These are phyloP conservation scores for Rubus idaeus DNA, from an alignment of 306 rosid species.

Conservation along the genomic window DNA sequence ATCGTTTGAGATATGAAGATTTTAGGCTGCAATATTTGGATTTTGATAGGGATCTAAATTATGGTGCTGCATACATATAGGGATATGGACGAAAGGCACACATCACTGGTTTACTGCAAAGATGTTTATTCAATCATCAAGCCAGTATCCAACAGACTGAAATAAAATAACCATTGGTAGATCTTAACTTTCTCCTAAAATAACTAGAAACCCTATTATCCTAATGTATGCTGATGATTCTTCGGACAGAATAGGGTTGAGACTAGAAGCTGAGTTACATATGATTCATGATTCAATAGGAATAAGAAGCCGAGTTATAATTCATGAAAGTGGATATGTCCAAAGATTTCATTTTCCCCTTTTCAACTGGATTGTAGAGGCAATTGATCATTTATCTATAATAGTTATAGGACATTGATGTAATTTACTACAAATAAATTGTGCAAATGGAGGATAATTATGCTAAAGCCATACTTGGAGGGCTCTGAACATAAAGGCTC, in stretches of 20 bases:
- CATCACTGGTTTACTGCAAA: background rate
- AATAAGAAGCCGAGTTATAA: background rate
- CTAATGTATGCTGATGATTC: background rate
- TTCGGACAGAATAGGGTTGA: background rate
- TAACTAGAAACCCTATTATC: too few relatives aligned
- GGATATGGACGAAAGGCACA: background rate
- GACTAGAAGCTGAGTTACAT: background rate
- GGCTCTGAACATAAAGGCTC: background rate
- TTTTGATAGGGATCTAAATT: background rate
- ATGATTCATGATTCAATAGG: background rate
- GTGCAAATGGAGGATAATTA: background rate
- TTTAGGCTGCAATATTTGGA: slow-evolving; percentile 1
- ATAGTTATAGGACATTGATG: background rate
- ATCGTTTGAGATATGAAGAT: background rate
- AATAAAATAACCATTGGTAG: too few relatives aligned
- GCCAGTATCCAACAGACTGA: too few relatives aligned
- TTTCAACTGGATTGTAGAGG: background rate
- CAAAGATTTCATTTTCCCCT: background rate
- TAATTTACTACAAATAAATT: background rate
- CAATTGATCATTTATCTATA: slow-evolving; percentile 1
- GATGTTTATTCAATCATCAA: too few relatives aligned
- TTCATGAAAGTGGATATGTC: background rate
- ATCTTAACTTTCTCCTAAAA: too few relatives aligned
- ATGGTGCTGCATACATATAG: background rate
- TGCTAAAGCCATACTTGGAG: background rate